A percentile compares a stretch with the other conserved stretches of the same genome.
Evolutionary conservation across 2,329 filamentous ascomycete species (phyloP).

Genomic region (Ceratocystis harringtonii): DNA sequence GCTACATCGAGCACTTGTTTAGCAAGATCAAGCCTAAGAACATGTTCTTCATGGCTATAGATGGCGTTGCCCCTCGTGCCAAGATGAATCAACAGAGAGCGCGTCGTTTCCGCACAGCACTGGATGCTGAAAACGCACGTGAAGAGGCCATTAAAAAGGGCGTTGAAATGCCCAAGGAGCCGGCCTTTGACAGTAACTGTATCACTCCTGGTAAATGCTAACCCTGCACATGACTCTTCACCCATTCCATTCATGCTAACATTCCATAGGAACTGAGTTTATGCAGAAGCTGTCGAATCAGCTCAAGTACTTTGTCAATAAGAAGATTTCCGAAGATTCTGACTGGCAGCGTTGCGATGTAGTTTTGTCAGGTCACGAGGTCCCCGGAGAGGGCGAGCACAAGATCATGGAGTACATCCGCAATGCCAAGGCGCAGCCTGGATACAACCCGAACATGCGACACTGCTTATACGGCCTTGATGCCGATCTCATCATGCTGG

Average conservation of each 20-base stretch:
- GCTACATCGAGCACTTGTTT: constrained; percentile 97
- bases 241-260: constrained; percentile 17
- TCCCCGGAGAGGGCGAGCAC: constrained; percentile 95
- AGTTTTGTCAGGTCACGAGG: constrained; percentile 91
- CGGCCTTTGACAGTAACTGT: constrained; percentile 96
- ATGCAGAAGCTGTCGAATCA: constrained; percentile 94
- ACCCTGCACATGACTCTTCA: neutral
- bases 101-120: constrained; percentile 81
- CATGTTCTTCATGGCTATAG: constrained; percentile 98
- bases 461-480: constrained; percentile 96
- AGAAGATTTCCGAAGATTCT: constrained; percentile 91
- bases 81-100: constrained; percentile 99
- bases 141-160: constrained; percentile 87
- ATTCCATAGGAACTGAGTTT: constrained; percentile 56
- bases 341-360: constrained; percentile 97
- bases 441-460: constrained; percentile 82
- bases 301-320: constrained; percentile 96
- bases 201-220: constrained; percentile 62
- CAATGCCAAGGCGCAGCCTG: constrained; percentile 85
- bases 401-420: constrained; percentile 99
- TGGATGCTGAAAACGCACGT: constrained; percentile 77
- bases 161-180: constrained; percentile 84
- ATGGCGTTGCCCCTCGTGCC: constrained; percentile 89
- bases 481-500: constrained; percentile 96
- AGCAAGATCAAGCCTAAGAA: constrained; percentile 98